Percentiles rank a stretch among this genome's conserved stretches.
phyloP scores from a whole-genome alignment of 306 rosid genomes.

The Albizia julibrissin region DNA sequence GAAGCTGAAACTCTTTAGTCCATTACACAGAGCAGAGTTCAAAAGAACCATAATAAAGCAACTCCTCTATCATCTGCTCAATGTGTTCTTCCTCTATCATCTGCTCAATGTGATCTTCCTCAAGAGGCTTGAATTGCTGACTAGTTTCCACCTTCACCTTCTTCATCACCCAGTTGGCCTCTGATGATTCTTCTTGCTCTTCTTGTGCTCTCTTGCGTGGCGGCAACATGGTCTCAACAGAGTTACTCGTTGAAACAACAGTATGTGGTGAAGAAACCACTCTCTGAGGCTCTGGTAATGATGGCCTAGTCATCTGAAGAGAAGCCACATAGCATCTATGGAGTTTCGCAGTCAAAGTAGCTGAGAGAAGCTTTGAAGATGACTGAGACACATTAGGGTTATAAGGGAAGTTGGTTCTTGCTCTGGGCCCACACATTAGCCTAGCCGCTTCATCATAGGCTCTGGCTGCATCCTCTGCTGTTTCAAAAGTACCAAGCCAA shows the following conservation, averaged over 20 bases:
- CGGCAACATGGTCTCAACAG: constrained; percentile 27
- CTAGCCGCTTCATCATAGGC: constrained; percentile 97
- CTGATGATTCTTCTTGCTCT: constrained; percentile 38
- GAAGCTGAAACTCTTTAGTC: background rate
- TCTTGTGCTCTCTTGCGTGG: constrained; percentile 40
- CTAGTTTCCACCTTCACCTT: constrained; percentile 60
- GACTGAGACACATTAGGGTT: constrained; percentile 74
- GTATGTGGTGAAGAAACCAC: constrained; percentile 20
- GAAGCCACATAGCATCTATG: constrained; percentile 90
- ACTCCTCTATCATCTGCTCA: constrained; percentile 91
- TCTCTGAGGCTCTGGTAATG: constrained; percentile 48
- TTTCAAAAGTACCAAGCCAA: constrained; percentile 95
- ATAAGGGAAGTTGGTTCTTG: constrained; percentile 87
- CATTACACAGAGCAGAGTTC: constrained; percentile 61
- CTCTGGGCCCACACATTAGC: constrained; percentile 87
- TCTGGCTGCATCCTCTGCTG: constrained; percentile 91
- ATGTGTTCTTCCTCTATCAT: constrained; percentile 93
- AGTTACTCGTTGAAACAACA: constrained; percentile 29
- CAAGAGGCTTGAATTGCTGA: constrained; percentile 60
- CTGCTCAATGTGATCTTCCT: constrained; percentile 86
- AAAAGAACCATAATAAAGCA: constrained; percentile 78
- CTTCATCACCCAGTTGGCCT: constrained; percentile 48
- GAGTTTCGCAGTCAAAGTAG: constrained; percentile 82
- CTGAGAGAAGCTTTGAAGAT: constrained; percentile 85
- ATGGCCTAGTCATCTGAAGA: constrained; percentile 66